Evolutionary conservation across 306 rosid species (phyloP), one percentile per base, ranked within the genome.

Genomic region (Lagenaria siceraria): DNA sequence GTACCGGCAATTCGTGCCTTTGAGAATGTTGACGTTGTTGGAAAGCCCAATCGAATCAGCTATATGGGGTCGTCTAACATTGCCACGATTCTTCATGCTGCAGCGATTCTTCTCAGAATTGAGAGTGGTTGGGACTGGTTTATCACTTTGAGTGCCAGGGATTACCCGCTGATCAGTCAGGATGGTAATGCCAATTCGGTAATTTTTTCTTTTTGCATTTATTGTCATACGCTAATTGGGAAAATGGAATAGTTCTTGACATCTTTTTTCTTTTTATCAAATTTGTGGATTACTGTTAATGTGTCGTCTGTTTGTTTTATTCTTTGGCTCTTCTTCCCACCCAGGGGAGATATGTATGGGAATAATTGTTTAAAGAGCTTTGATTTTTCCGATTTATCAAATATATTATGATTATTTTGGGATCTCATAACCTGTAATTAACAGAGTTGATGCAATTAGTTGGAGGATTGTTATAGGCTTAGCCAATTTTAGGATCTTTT

Each of bases 51-150:
- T 83, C 93, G 88, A 74, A 79, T 90, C 35, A 87, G 87, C 19
- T 89, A 88, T 68, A 87, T 92, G 98, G 98, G 98, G 1, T 84
- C 97, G 7, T 84, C 97, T 18, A 89, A 85, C 76, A 78, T 92
- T 68, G 98, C 98, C 54, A 82, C 92, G 8, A 54, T 87, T 7
- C 74, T 95, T 43, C 87, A 90, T 25, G 98, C 98, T 24, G 98
- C 97, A 2, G 95, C 98, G 13, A 80, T 95, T 72, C 78, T 95
- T 86, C 80, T 92, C 79, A 90, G 82, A 78, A 79, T 94, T 76
- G 96, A 94, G 78, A 43, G 83, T 77, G 97, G 91, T 4, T 94
- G 98, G 98, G 87, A 89, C 76, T 94, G 98, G 98, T 90, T 94
- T 65, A 74, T 94, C 29, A 87, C 93, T 69, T 84, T 94, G 89